Percentiles rank a stretch among this genome's conserved stretches.
These are phyloP conservation scores for Trichoderma simmonsii DNA, from an alignment of 2,329 filamentous ascomycete genomes.

Conservation along the genomic window DNA sequence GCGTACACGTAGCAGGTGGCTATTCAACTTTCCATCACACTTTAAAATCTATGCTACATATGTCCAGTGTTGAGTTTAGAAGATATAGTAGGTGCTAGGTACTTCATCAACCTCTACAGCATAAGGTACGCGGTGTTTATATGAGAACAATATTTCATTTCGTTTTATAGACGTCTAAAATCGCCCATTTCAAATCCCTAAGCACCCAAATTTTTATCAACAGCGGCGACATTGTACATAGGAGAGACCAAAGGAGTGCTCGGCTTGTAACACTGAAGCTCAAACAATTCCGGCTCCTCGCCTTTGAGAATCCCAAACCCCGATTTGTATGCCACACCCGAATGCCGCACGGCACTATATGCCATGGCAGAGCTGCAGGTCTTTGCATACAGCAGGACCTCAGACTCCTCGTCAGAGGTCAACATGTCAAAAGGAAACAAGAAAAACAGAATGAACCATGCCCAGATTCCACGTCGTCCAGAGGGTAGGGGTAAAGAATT, in stretches of 20 bases:
- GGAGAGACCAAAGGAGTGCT: slow-evolving; percentile 28
- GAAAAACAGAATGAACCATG: slow-evolving; percentile 20
- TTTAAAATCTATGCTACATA: neutral
- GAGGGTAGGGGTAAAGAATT: slow-evolving; percentile 2
- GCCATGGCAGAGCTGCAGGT: slow-evolving; percentile 1
- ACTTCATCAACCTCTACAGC: neutral
- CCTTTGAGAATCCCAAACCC: slow-evolving; percentile 31
- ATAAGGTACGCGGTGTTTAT: neutral
- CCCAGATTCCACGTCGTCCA: neutral
- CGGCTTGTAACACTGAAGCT: slow-evolving; percentile 44
- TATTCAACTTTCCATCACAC: neutral
- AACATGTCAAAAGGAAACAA: slow-evolving; percentile 27
- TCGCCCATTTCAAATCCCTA: slow-evolving; percentile 13
- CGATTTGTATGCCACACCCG: neutral
- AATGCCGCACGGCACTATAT: neutral
- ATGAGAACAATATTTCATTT: slow-evolving; percentile 2
- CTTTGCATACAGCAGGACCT: slow-evolving; percentile 35
- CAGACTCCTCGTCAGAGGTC: slow-evolving; percentile 44
- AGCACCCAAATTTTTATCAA: neutral
- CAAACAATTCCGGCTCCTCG: slow-evolving; percentile 48
- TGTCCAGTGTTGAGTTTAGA: neutral
- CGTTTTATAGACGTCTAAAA: slow-evolving; percentile 19
- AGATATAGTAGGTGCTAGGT: neutral
- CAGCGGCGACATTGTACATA: slow-evolving; percentile 10
- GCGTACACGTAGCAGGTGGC: neutral